Percentiles rank a stretch among this genome's conserved stretches.
Evolutionary conservation across 2,329 filamentous ascomycete genomes (phyloP).

Genomic region (Aspergillus pseudoglaucus): DNA sequence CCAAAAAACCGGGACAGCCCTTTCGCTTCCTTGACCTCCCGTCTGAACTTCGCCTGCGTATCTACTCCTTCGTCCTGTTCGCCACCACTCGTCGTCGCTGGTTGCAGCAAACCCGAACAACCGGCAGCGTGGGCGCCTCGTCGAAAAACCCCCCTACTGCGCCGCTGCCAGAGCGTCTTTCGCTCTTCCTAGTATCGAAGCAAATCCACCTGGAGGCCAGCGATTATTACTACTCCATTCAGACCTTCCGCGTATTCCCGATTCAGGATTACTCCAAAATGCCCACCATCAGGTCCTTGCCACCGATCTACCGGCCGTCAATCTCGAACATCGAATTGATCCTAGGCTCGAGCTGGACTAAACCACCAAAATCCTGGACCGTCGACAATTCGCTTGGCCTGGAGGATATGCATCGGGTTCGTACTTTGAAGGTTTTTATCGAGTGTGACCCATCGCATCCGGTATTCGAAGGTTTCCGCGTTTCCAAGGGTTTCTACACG

Average conservation of each 20-base stretch:
- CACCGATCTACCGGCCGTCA: slow-evolving; percentile 44
- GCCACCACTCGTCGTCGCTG: slow-evolving; percentile 23
- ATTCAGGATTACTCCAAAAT: slow-evolving; percentile 43
- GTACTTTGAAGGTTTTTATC: slow-evolving; percentile 51
- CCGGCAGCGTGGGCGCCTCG: slow-evolving; percentile 31
- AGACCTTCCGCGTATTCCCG: slow-evolving; percentile 49
- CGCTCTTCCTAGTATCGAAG: slow-evolving; percentile 35
- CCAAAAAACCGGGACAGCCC: slow-evolving; percentile 12
- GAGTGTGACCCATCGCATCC: slow-evolving; percentile 50
- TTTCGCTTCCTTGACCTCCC: slow-evolving; percentile 51
- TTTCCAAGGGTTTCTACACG: slow-evolving; percentile 52
- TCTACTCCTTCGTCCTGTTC: slow-evolving; percentile 44
- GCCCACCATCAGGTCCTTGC: slow-evolving; percentile 44
- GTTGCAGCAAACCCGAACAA: slow-evolving; percentile 19
- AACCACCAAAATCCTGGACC: slow-evolving; percentile 50
- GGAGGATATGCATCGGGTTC: slow-evolving; percentile 40
- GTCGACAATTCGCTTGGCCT: slow-evolving; percentile 46
- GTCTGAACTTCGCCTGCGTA: slow-evolving; percentile 46
- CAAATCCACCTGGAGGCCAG: slow-evolving; percentile 47
- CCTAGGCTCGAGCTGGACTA: slow-evolving; percentile 54
- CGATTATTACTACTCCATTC: slow-evolving; percentile 45
- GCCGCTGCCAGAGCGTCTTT: slow-evolving; percentile 29
- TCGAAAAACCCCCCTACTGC: slow-evolving; percentile 29
- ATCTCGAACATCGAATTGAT: slow-evolving; percentile 51
- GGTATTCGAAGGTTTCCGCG: slow-evolving; percentile 52